These are phyloP conservation scores for Paecilomyces fulvus DNA, from an alignment of 2,329 filamentous ascomycete genomes.

Conservation along the genomic window DNA sequence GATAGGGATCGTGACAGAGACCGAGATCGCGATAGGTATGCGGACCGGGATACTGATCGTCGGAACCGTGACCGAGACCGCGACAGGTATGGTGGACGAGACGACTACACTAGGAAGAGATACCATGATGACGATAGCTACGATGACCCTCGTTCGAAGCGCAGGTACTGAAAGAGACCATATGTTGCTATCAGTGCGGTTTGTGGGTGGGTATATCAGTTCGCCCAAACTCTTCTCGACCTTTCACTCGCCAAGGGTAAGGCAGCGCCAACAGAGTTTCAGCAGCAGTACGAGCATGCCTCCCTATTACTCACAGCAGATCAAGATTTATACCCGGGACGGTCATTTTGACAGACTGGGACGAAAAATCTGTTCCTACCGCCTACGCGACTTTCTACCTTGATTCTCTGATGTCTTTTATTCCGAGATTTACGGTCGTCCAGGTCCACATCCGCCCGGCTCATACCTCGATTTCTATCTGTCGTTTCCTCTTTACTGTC, in stretches of 20 bases:
- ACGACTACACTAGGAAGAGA: constrained; percentile 54
- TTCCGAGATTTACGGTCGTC: background rate
- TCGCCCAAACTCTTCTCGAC: constrained; percentile 16
- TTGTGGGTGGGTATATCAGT: constrained; percentile 39
- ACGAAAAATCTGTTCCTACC: background rate
- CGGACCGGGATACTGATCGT: constrained; percentile 23
- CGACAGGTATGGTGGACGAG: constrained; percentile 41
- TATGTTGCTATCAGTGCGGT: constrained; percentile 12
- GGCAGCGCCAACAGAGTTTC: constrained; percentile 23
- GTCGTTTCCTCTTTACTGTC: constrained; percentile 2
- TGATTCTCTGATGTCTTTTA: constrained; percentile 3
- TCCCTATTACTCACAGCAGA: constrained; percentile 8
- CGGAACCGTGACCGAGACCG: constrained; percentile 37
- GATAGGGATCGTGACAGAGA: constrained; percentile 45
- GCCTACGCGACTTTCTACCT: background rate
- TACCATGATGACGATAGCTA: constrained; percentile 70
- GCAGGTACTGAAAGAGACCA: constrained; percentile 44
- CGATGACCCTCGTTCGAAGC: constrained; percentile 61
- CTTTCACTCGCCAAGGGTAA: constrained; percentile 29
- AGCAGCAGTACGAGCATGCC: constrained; percentile 3
- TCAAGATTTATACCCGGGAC: background rate
- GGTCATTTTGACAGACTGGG: background rate
- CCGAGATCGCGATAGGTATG: constrained; percentile 42
- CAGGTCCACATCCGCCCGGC: background rate
- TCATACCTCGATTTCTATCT: background rate